Base-by-base conservation (phyloP, 345 rosid species). In the Corchorus olitorius region DNA sequence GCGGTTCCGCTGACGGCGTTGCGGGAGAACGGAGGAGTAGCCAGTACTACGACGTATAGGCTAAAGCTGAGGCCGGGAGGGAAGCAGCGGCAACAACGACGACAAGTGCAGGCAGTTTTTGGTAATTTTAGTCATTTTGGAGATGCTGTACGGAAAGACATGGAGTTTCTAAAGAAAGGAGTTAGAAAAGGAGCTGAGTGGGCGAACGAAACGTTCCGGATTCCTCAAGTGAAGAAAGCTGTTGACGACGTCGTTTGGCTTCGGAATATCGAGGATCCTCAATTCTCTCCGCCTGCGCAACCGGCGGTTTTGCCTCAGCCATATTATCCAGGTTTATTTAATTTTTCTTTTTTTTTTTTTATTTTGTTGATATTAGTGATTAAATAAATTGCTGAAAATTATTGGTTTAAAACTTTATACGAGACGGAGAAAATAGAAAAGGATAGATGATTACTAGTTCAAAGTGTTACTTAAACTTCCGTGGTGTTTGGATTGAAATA, bases 231-330 rank as follows among this genome's bases (percentile, higher is more conserved):
- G 67, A 76, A 87, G 39, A 93, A 85, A 78, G 67, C 87, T 43
- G 74, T 90, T 7, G 93, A 89, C 67, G 91, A 90, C 39, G n/a
- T 85, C 27, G 75, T 93, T 55, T 95, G 99, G 98, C 92, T 95
- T 19, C 85, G 91, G 52, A 82, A 86, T 64, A 85, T 95, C 17
- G 99, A 95, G 83, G 92, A 90, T 70, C 85, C 87, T 27, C 73
- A 68, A 6, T 76, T 59, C 49, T 82, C 90, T 54, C 75, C 87
- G 39, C 80, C 83, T 1, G 11, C 66, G 75, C 76, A 88, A 75
- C 76, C 84, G 14, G 79, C 64, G 58, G 63, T 84, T 60, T 91
- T 91, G 97, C 98, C 99, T 37, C 87, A 87, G 7, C 91, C 90
- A 78, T 87, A 74, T 1, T 95, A 95, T 84, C 89, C 92, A 85